These are phyloP conservation scores for Penicillium sp. DNA, from an alignment of 2,329 filamentous ascomycete species.

Conservation along the genomic window DNA sequence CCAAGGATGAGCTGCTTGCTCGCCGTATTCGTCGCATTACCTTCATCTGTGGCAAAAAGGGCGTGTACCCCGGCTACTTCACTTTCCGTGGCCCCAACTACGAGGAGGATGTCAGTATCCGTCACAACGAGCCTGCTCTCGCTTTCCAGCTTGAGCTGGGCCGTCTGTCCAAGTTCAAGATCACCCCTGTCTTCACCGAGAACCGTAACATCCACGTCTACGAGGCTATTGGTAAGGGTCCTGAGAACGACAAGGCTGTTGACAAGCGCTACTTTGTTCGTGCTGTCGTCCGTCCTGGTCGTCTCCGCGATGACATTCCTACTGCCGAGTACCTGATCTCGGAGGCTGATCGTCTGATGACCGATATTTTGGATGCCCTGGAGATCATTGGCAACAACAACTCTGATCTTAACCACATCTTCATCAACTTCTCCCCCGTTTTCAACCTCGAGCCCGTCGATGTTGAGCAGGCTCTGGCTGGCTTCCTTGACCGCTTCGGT, in stretches of 20 bases:
- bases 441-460: conserved; percentile 89
- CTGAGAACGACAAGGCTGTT: conserved; percentile 72
- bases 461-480: conserved; percentile 88
- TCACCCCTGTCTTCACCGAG: conserved; percentile 97
- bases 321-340: conserved; percentile 98
- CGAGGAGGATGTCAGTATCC: conserved; percentile 89
- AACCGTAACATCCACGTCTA: conserved; percentile 99
- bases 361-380: conserved; percentile 93
- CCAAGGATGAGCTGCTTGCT: conserved; percentile 78
- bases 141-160: conserved; percentile 98
- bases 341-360: conserved; percentile 94
- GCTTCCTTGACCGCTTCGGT: conserved; percentile 95
- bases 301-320: conserved; percentile 93
- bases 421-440: conserved; percentile 98
- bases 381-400: conserved; percentile 99
- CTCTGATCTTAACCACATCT: conserved; percentile 99
- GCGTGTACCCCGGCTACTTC: conserved; percentile 94
- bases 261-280: conserved; percentile 96
- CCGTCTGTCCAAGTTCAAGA: conserved; percentile 93
- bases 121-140: conserved; percentile 92
- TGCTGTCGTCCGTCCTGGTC: conserved; percentile 89
- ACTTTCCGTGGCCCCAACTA: conserved; percentile 94
- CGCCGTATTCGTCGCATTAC: conserved; percentile 86
- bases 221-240: conserved; percentile 90
- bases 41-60: conserved; percentile 95